Evolutionary conservation across 176 grass and related monocot genomes (phyloP), one percentile per base, ranked within the genome.

Genomic region (Eragrostis curvula): DNA sequence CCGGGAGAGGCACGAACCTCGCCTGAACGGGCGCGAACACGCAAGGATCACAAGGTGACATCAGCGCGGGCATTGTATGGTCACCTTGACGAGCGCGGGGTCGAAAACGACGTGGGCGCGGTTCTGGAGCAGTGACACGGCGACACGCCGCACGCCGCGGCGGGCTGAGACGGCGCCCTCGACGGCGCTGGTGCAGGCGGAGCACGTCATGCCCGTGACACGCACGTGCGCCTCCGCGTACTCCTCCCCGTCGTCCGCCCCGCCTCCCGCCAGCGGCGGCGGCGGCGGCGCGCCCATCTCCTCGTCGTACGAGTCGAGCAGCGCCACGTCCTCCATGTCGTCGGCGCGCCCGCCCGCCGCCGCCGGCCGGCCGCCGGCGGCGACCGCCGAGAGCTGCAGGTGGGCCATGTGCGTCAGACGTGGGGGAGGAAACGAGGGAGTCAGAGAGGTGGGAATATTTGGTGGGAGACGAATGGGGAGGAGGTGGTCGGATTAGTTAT

Each of bases 51-150:
- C 62, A 53, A 36, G 71, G 50, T 10, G 12, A n/a, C 60, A 80
- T 7, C 9, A 2, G 10, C 29, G 62, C 3, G 59, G 3, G 63
- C 49, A 30, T 15, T 11, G 45, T 15, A 12, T 24, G 5, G 41
- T 68, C 78, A 99, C 96, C 96, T 99, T 93, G 25, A 77, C 46
- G 57, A 91, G 84, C 66, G 74, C 75, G 78, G 96, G 89, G 87
- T 92, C 89, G 86, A 96, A 99, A 28, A 92, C 87, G 73, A 99
- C 96, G 81, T 53, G 87, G 39, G 96, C 96, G 56, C 86, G 88
- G 88, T 99, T 96, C 89, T 99, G 96, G 68, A 99, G 90, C 72
- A 99, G 84, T 7, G 96, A 99, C 16, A 99, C 96, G 43, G 96
- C 87, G 73, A 90, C 91, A n/a, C 68, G 67, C 12, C 75, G 45